A percentile compares a stretch with the other conserved stretches of the same genome.
Evolutionary conservation across 306 rosid species (phyloP).

Genomic region (Biancaea sappan): DNA sequence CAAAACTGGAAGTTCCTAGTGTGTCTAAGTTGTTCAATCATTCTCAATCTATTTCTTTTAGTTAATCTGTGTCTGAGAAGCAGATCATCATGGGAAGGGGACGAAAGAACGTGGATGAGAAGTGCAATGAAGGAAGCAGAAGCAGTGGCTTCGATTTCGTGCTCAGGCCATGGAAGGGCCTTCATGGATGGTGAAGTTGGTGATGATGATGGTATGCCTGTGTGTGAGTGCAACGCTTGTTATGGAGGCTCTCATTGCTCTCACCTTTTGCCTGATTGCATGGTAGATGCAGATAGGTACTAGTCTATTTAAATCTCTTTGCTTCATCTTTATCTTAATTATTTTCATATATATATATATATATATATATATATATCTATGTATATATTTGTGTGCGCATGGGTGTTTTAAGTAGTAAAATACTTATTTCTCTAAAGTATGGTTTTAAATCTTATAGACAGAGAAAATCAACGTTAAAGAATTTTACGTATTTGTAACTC

Average conservation of each 20-base stretch:
- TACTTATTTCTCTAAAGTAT: too few relatives aligned
- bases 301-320: neutral
- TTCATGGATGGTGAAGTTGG: conserved; percentile 27
- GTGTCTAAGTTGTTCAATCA: conserved; percentile 20
- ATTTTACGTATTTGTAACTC: too few relatives aligned
- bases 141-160: conserved; percentile 18
- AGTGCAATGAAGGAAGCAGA: conserved; percentile 29
- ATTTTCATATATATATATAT: too few relatives aligned
- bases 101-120: conserved; percentile 23
- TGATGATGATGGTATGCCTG: conserved; percentile 31
- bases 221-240: conserved; percentile 59
- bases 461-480: too few relatives aligned
- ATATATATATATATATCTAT: too few relatives aligned
- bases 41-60: conserved; percentile 28
- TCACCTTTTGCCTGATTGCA: conserved; percentile 31
- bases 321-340: too few relatives aligned
- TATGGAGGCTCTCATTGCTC: conserved; percentile 48
- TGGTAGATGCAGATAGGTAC: conserved; percentile 43
- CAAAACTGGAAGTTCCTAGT: neutral
- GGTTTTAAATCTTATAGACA: too few relatives aligned
- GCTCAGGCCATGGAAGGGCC: conserved; percentile 37
- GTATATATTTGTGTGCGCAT: too few relatives aligned
- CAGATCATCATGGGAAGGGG: conserved; percentile 4
- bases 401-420: too few relatives aligned
- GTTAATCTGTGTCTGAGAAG: neutral